These are phyloP conservation scores for Spencermartinsiella europaea DNA, from an alignment of 805 yeast genomes.

Conservation along the genomic window DNA sequence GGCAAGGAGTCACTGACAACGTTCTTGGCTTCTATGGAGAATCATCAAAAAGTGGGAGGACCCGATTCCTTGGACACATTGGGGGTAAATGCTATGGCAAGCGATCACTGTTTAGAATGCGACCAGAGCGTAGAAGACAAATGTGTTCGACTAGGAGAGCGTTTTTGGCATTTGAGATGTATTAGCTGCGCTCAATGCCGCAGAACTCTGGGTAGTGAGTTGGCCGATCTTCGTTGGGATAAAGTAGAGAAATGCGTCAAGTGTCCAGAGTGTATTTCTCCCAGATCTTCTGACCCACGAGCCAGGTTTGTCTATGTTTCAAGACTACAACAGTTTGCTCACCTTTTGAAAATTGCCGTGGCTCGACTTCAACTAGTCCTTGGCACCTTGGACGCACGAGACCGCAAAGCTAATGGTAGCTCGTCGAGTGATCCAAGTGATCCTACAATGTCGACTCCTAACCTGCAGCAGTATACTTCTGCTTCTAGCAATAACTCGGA, in stretches of 20 bases:
- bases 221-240: constrained; percentile 20
- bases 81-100: constrained; percentile 38
- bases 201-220: constrained; percentile 33
- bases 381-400: constrained; percentile 23
- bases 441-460: not conserved
- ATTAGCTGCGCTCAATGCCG: constrained; percentile 60
- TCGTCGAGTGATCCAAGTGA: not conserved
- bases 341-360: constrained; percentile 76
- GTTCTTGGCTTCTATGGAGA: constrained; percentile 52
- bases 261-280: constrained; percentile 43
- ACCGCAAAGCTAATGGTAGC: constrained; percentile 10
- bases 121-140: constrained; percentile 73
- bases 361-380: constrained; percentile 51
- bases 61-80: constrained; percentile 27
- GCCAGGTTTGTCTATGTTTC: constrained; percentile 51
- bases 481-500: not conserved
- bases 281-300: constrained; percentile 34
- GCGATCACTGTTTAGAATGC: constrained; percentile 74
- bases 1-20: constrained; percentile 52
- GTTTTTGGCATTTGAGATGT: constrained; percentile 81
- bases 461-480: not conserved
- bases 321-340: constrained; percentile 67
- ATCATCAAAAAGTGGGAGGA: constrained; percentile 33
- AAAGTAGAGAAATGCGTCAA: constrained; percentile 22
- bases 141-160: constrained; percentile 56